A percentile compares a stretch with the other conserved stretches of the same genome.
Evolutionary conservation across 768 basidiomycete species (phyloP).

Genomic region (Russula olivacea): DNA sequence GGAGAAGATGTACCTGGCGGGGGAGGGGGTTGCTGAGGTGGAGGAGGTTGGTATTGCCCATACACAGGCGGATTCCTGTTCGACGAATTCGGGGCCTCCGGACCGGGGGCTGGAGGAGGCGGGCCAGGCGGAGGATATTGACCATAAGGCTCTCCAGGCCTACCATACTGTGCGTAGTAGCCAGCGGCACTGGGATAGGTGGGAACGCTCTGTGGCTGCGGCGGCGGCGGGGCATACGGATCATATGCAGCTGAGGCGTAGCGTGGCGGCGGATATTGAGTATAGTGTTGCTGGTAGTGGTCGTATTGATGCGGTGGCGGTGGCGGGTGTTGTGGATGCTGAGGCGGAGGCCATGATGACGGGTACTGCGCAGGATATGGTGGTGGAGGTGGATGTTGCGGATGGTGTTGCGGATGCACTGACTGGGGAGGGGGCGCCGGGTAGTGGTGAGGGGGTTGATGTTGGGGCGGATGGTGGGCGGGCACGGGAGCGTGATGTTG

Average conservation of each 20-base stretch:
- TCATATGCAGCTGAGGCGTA: slow-evolving; percentile 17
- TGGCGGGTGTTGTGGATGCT: slow-evolving; percentile 19
- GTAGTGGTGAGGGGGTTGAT: slow-evolving; percentile 22
- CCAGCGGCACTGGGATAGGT: slow-evolving; percentile 6
- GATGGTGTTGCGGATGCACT: slow-evolving; percentile 22
- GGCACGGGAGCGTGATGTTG: slow-evolving; percentile 19
- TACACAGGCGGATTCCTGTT: slow-evolving; percentile 12
- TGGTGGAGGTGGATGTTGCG: slow-evolving; percentile 17
- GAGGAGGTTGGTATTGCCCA: slow-evolving; percentile 18
- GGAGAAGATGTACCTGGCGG: slow-evolving; percentile 20
- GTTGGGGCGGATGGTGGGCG: slow-evolving; percentile 16
- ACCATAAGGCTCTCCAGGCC: slow-evolving; percentile 16
- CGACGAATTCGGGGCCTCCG: slow-evolving; percentile 11
- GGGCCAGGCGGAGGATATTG: slow-evolving; percentile 17
- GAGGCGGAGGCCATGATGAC: slow-evolving; percentile 16
- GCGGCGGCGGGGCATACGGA: slow-evolving; percentile 21
- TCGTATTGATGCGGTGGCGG: slow-evolving; percentile 20
- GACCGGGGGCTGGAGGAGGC: slow-evolving; percentile 13
- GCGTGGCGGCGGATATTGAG: slow-evolving; percentile 20
- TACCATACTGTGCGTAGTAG: slow-evolving; percentile 14
- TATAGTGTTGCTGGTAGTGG: slow-evolving; percentile 18
- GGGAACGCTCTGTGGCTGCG: slow-evolving; percentile 19
- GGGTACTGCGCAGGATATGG: slow-evolving; percentile 18
- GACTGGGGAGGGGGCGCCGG: slow-evolving; percentile 20
- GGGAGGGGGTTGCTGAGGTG: slow-evolving; percentile 19